Evolutionary conservation across 176 grass and related monocot genomes (phyloP), one percentile per base, ranked within the genome.

Genomic region (Bonia amplexicaulis): DNA sequence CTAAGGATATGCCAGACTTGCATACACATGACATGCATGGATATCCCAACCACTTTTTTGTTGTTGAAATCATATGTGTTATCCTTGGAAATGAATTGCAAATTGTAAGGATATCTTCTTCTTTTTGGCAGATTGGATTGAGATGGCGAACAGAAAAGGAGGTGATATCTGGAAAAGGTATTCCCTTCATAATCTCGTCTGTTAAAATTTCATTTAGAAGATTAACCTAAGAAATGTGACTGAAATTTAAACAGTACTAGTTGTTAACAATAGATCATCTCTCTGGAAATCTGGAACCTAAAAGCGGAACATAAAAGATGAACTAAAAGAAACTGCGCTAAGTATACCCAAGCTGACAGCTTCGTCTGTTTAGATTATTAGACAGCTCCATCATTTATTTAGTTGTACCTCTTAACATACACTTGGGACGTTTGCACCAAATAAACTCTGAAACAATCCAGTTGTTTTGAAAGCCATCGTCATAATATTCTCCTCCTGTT

Each of bases 121-220:
- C 12, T 62, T 26, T 68, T 7, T 77, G 3, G 51, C 89, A 97
- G 95, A 88, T 97, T 91, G 95, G 95, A 74, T 70, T 95, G 62
- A 95, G 95, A 84, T 97, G 95, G 95, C 93, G 95, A 92, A 97
- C 85, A 79, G 92, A 95, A 82, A 93, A 97, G 41, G 95, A 97
- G 63, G 95, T 97, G 9, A 69, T 95, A 85, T 95, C 93, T 72
- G 93, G 95, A 41, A 98, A 98, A 89, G 95, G 95, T 98, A 86
- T 81, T 41, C 14, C 3, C 54, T 26, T 76, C 40, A 14, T 69
- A 35, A 49, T 69, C 16, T 39, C 46, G 10, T 82, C 17, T 58
- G 5, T 77, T 40, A 58, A 60, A 14, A 61, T 69, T 51, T 16
- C 22, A 35, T 77, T 5, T 65, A 73, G 44, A 70, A 81, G 29